phyloP scores from a whole-genome alignment of 805 yeast species.

The Cyberlindnera misumaiensis region DNA sequence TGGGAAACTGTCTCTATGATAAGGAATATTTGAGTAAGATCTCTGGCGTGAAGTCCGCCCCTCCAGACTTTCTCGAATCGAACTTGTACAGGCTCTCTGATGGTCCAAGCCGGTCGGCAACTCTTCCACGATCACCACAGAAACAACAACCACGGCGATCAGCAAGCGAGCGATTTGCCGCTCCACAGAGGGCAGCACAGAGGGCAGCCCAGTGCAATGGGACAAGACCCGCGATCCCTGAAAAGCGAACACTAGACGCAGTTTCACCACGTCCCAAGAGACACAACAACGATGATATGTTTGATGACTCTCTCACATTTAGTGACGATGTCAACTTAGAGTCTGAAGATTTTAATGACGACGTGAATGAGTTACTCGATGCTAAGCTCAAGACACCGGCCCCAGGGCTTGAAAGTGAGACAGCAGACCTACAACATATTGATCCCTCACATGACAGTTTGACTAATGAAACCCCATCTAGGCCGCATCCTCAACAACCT shows the following conservation, averaged over 20 bases:
- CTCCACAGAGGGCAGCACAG: constrained; percentile 1
- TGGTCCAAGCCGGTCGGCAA: constrained; percentile 11
- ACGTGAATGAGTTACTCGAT: constrained; percentile 18
- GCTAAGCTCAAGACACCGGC: constrained; percentile 15
- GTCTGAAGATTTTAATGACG: constrained; percentile 28
- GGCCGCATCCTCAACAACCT: not conserved
- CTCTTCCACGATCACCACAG: constrained; percentile 8
- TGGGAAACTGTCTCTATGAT: constrained; percentile 83
- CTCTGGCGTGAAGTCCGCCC: constrained; percentile 36
- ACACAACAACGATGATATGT: constrained; percentile 25
- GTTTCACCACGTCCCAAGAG: constrained; percentile 2
- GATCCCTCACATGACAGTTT: not conserved
- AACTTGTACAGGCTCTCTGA: constrained; percentile 30
- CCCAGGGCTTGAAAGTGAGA: constrained; percentile 10
- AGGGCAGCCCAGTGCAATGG: not conserved
- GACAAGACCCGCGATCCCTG: constrained; percentile 9
- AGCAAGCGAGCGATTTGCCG: constrained; percentile 1
- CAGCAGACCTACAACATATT: constrained; percentile 3
- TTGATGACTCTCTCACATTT: constrained; percentile 49
- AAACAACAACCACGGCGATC: not conserved
- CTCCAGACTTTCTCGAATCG: constrained; percentile 39
- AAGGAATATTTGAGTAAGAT: constrained; percentile 50
- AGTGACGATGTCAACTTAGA: constrained; percentile 41
- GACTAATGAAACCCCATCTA: constrained; percentile 12
- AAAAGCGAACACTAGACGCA: constrained; percentile 8